Evolutionary conservation across 2,329 filamentous ascomycete species (phyloP).

Genomic region (Neofusicoccum sp.): DNA sequence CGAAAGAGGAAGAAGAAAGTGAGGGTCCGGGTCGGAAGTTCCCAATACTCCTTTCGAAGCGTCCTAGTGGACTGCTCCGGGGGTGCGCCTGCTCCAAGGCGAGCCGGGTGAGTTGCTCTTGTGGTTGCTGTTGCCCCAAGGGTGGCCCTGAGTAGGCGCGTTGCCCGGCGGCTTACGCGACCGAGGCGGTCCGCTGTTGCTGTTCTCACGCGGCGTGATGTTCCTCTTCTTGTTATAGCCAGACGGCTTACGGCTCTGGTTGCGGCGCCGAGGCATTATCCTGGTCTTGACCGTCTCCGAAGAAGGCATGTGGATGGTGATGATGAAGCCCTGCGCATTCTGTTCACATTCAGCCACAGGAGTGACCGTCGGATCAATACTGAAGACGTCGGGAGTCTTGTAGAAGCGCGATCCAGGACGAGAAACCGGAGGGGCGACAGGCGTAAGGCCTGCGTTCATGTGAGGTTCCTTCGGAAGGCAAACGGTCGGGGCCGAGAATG

Average conservation of each 20-base stretch:
- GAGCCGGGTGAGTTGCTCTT: conserved; percentile 8
- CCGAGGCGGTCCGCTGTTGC: conserved; percentile 7
- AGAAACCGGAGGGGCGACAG: not conserved
- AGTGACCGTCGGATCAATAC: not conserved
- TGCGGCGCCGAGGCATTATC: conserved; percentile 3
- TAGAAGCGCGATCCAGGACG: conserved; percentile 15
- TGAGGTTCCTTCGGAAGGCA: conserved; percentile 10
- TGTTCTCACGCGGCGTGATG: conserved; percentile 10
- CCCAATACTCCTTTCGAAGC: not conserved
- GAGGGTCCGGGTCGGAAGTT: not conserved
- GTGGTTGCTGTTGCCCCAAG: conserved; percentile 15
- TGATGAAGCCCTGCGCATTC: conserved; percentile 7
- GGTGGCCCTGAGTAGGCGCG: not conserved
- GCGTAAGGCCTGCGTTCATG: conserved; percentile 8
- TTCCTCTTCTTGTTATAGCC: conserved; percentile 13
- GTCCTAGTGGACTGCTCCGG: conserved; percentile 12
- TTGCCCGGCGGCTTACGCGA: conserved; percentile 9
- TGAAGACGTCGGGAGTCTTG: conserved; percentile 11
- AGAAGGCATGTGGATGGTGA: conserved; percentile 5
- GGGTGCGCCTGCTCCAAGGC: conserved; percentile 7
- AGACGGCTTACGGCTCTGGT: conserved; percentile 5
- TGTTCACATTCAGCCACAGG: conserved; percentile 1
- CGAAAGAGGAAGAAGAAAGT: conserved; percentile 8
- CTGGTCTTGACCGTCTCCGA: conserved; percentile 5
- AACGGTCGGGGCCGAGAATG: conserved; percentile 14